A percentile compares a stretch with the other conserved stretches of the same genome.
Conservation (phyloP, 2,329 filamentous ascomycete genomes). For the Xylariaceae sp. region DNA sequence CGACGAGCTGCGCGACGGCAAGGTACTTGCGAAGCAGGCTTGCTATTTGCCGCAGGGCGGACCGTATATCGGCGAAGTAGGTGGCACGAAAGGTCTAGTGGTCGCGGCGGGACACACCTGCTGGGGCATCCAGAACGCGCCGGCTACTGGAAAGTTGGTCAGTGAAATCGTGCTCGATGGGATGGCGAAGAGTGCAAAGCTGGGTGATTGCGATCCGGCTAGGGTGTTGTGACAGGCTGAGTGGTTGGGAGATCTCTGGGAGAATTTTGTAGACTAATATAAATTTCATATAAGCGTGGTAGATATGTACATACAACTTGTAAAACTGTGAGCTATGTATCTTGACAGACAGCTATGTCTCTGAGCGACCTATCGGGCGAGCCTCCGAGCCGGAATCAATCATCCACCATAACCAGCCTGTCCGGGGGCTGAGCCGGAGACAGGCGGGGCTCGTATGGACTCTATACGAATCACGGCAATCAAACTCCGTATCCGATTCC, state of each 20-base stretch:
- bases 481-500: too few species aligned
- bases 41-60: constrained; percentile 72
- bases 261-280: constrained; percentile 2
- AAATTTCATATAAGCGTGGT: too few species aligned
- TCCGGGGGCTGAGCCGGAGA: too few species aligned
- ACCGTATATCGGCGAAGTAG: constrained; percentile 66
- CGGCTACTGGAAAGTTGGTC: constrained; percentile 64
- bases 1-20: constrained; percentile 44
- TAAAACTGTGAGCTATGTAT: too few species aligned
- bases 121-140: constrained; percentile 80
- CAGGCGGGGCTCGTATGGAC: too few species aligned
- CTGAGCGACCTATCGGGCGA: too few species aligned
- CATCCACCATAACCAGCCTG: too few species aligned
- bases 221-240: constrained; percentile 29
- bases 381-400: too few species aligned
- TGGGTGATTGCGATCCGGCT: constrained; percentile 52
- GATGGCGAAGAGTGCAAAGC: constrained; percentile 51
- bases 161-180: constrained; percentile 63
- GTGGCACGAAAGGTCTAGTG: constrained; percentile 53
- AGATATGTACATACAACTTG: too few species aligned
- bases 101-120: constrained; percentile 74
- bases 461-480: too few species aligned
- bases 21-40: constrained; percentile 62
- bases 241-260: constrained; percentile 3
- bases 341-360: too few species aligned